Evolutionary conservation across 331 rosid species (phyloP), one percentile per base, ranked within the genome.

Genomic region (Prunus yedoensis): DNA sequence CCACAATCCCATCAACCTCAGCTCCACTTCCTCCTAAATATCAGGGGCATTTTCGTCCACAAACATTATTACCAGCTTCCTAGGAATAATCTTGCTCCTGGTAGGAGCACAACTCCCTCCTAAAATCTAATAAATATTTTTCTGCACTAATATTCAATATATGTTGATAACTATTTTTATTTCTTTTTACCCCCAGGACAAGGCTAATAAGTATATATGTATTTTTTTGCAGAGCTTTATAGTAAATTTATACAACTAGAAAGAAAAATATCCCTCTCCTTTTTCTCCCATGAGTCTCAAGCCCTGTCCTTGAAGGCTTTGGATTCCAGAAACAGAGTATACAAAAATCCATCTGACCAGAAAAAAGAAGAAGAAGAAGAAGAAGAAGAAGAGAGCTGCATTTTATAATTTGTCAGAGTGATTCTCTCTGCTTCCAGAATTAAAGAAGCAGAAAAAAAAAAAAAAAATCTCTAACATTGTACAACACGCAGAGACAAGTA

Each of bases 1-100:
- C 51, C 25, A 23, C 8, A 0, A 20, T 14, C 15, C 15, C 66
- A 2, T 43, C 57, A 0, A 53, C 66, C 52, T 25, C 51, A 15
- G 2, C 32, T 1, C 66, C 53, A 9, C 1, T 43, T 21, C 52
- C 2, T 7, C 3, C 9, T 10, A 35, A 7, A n/a, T 10, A 38
- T 4, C 53, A 30, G 25, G 82, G 81, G 74, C 1, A 76, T 20
- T 46, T 60, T 27, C 56, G 87, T 76, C 77, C n/a, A 43, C 25
- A 66, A 2, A 49, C 3, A 0, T 0, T 2, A 10, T 35, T n/a
- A 14, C 49, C 75, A 3, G 75, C 27, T 68, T 69, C 43, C 43
- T 2, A 10, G 32, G 53, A 53, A 32, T 10, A 49, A 28, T 70
- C 12, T 18, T 6, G 7, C 52, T 38, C 18, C 49, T 17, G 14